Evolutionary conservation across 2,329 filamentous ascomycete genomes (phyloP), one percentile per base, ranked within the genome.

Genomic region (Cladosporium cucumerinum): DNA sequence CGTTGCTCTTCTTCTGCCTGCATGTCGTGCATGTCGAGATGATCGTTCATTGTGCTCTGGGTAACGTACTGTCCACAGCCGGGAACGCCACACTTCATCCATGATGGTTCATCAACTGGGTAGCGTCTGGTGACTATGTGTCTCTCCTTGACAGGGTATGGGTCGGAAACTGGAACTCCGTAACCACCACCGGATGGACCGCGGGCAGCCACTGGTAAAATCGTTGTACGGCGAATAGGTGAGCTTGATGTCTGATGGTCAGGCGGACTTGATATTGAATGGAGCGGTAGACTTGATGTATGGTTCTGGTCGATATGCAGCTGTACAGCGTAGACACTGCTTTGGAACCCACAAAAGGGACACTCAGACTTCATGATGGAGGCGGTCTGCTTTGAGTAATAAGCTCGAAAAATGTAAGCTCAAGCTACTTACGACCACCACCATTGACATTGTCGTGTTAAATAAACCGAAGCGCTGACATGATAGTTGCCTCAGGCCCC

Each of bases 1-100:
- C 55, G n/a, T 28, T 58, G 21, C 34, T 39, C 55, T 23, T 58
- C 36, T 46, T 43, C 55, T n/a, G 30, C 54, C 21, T 36, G 30
- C n/a, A 57, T 57, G 18, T 58, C 55, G 34, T 58, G 55, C 55
- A 58, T 58, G 25, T 58, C 55, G n/a, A 58, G 34, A n/a, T 58
- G 55, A 10, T 58, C 23, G 34, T 58, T 46, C 34, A 58, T 58
- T 23, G 26, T 21, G 10, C 26, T 43, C 18, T 36, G 55, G 26
- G 34, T 18, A n/a, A 58, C 55, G 55, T 58, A 58, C 55, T 43
- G 39, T 14, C 55, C 55, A 16, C 55, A 58, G 6, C 55, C 55
- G 5, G 34, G 32, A 11, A 39, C 34, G 25, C 55, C 55, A 43
- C 55, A 58, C 34, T 58, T 39, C 36, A 58, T 58, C 55, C 55